Base-by-base conservation (phyloP, 1,284 basidiomycete genomes). In the Melampsora occidentalis region DNA sequence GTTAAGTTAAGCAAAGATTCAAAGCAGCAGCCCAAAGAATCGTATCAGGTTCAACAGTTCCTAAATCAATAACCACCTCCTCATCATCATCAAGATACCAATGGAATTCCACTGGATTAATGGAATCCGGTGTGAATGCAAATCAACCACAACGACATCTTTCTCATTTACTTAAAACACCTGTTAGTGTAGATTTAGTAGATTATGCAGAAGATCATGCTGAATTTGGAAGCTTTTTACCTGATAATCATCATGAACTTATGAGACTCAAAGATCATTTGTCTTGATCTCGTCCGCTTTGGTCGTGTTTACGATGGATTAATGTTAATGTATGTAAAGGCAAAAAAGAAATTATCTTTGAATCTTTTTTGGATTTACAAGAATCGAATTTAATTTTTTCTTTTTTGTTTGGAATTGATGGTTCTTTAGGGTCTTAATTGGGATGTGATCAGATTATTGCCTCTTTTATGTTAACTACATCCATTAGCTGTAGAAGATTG, bases 401-500 rank as follows among this genome's bases (percentile, higher is more conserved):
- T 51, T 16, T n/a, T n/a, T 51, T 1, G 1, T 51, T 14, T n/a
- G 49, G 49, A 14, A 14, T 3, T 3, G 49, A 53, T 53, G 53
- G 53, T 57, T 14, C 14, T 28, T 57, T 46, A 71, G 69, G 69
- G 71, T 42, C 62, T 72, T 18, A 72, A 49, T 61, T 72, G 71
- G 71, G 71, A 72, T 51, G 62, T 72, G 18, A 72, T 72, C 62
- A 72, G 39, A 61, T 46, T 49, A 18, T 49, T 72, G 5, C 62
- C 71, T 18, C 42, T 72, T 42, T 18, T 33, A 10, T 72, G 51
- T 25, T 25, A 63, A 33, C 25, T 72, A 28, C 70, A 72, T 65
- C 70, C 71, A 5, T 61, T 72, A 49, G 71, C 71, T 22, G 62
- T 72, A 5, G 71, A 72, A 33, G 71, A 72, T 33, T 72, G 71